Conservation (phyloP, 106 monocot species). For the Acorus calamus region DNA sequence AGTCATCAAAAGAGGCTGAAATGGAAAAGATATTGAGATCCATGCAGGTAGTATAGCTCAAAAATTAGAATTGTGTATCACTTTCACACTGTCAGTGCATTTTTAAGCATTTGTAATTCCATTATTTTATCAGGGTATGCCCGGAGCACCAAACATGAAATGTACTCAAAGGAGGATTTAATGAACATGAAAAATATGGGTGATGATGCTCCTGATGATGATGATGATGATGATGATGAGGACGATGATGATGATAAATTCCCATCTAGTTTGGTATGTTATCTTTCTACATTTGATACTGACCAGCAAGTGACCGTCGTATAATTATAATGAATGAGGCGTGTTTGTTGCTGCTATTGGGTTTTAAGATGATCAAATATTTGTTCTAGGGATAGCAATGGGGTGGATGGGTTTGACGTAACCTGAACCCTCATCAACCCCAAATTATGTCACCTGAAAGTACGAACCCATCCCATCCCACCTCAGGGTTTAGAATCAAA, state of each 20-base stretch:
- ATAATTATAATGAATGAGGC: too few relatives aligned
- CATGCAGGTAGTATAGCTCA: slow-evolving; percentile 52
- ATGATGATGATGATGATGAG: slow-evolving; percentile 55
- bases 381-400: too few relatives aligned
- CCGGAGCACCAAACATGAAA: slow-evolving; percentile 92
- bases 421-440: too few relatives aligned
- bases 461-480: too few relatives aligned
- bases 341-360: too few relatives aligned
- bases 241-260: slow-evolving; percentile 65
- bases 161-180: slow-evolving; percentile 90
- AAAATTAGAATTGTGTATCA: not conserved
- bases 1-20: slow-evolving; percentile 91
- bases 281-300: not conserved
- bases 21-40: slow-evolving; percentile 94
- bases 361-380: too few relatives aligned
- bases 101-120: too few relatives aligned
- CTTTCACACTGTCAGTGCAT: too few relatives aligned
- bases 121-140: slow-evolving; percentile 51
- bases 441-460: too few relatives aligned
- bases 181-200: slow-evolving; percentile 70
- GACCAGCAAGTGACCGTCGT: too few relatives aligned
- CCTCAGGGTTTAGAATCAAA: too few relatives aligned
- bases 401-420: too few relatives aligned
- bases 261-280: slow-evolving; percentile 54
- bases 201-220: slow-evolving; percentile 31